Evolutionary conservation across 768 basidiomycete genomes (phyloP).

Genomic region (Phlegmacium glaucopus): DNA sequence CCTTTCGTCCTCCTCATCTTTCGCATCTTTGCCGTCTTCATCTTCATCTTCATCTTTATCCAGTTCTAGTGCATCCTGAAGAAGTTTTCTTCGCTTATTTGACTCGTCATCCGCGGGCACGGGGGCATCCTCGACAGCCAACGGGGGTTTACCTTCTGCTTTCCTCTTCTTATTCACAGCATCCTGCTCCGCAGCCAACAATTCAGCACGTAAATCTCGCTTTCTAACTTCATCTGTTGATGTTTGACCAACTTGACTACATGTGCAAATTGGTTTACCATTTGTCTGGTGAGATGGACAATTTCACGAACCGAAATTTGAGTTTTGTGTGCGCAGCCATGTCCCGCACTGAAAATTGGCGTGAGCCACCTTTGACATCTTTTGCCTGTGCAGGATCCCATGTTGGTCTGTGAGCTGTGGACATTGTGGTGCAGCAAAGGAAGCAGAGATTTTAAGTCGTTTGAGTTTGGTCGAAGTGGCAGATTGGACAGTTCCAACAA

Average conservation of each 20-base stretch:
- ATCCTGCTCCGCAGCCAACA: conserved; percentile 83
- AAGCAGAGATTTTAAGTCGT: too few species aligned
- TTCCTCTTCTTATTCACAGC: conserved; percentile 89
- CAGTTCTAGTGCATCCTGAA: conserved; percentile 83
- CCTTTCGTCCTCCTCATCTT: conserved; percentile 51
- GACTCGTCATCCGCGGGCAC: conserved; percentile 48
- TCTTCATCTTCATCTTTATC: conserved; percentile 90
- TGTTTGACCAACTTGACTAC: conserved; percentile 87
- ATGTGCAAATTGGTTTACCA: background rate
- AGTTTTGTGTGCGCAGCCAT: conserved; percentile 96
- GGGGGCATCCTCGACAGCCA: conserved; percentile 36
- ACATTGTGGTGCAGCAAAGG: conserved; percentile 43
- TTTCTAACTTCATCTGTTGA: conserved; percentile 72
- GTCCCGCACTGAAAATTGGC: conserved; percentile 90
- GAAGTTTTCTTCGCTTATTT: conserved; percentile 81
- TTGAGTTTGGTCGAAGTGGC: background rate
- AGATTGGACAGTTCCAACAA: background rate
- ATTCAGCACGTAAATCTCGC: conserved; percentile 78
- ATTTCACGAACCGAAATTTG: conserved; percentile 92
- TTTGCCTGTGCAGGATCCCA: conserved; percentile 97
- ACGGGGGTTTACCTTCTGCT: conserved; percentile 68
- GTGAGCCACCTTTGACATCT: conserved; percentile 88
- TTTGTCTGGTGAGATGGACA: too few species aligned
- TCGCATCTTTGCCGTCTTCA: conserved; percentile 40
- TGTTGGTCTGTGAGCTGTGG: conserved; percentile 91